Evolutionary conservation across 2,329 filamentous ascomycete species (phyloP).

Genomic region (Pezicula neosporulosa): DNA sequence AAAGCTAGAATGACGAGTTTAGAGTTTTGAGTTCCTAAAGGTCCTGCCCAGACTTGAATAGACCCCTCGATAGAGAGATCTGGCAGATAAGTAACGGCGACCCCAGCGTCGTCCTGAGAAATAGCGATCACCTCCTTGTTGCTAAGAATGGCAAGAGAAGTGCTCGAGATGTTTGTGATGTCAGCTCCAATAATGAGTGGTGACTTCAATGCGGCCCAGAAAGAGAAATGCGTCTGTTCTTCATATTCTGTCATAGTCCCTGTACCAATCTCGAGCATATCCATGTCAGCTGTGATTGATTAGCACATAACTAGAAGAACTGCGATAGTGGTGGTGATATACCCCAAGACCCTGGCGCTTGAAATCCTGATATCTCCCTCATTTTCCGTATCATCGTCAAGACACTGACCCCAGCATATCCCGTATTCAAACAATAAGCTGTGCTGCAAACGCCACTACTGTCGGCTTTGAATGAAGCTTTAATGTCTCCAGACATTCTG

Average conservation of each 20-base stretch:
- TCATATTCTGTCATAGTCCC: slow-evolving; percentile 33
- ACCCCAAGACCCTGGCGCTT: slow-evolving; percentile 26
- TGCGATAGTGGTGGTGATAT: not conserved
- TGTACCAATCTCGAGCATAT: slow-evolving; percentile 39
- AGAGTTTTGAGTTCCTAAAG: slow-evolving; percentile 2
- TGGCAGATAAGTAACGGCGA: slow-evolving; percentile 21
- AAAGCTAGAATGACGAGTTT: slow-evolving; percentile 11
- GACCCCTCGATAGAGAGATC: slow-evolving; percentile 20
- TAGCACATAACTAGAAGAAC: not conserved
- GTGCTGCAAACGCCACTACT: slow-evolving; percentile 24
- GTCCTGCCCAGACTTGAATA: slow-evolving; percentile 26
- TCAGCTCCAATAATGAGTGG: slow-evolving; percentile 40
- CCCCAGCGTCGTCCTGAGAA: slow-evolving; percentile 30
- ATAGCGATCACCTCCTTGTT: slow-evolving; percentile 33
- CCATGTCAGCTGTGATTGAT: slow-evolving; percentile 29
- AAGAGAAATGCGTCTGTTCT: slow-evolving; percentile 40
- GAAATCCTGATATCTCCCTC: slow-evolving; percentile 29
- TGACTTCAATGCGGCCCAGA: slow-evolving; percentile 43
- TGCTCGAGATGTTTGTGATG: slow-evolving; percentile 25
- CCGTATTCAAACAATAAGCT: slow-evolving; percentile 32
- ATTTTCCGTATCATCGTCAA: slow-evolving; percentile 31
- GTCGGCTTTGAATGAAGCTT: slow-evolving; percentile 15
- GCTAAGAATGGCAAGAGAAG: slow-evolving; percentile 27
- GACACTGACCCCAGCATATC: slow-evolving; percentile 28
- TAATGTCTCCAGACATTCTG: slow-evolving; percentile 26